phyloP scores from a whole-genome alignment of 805 yeast genomes.

The Candida quercuum region DNA sequence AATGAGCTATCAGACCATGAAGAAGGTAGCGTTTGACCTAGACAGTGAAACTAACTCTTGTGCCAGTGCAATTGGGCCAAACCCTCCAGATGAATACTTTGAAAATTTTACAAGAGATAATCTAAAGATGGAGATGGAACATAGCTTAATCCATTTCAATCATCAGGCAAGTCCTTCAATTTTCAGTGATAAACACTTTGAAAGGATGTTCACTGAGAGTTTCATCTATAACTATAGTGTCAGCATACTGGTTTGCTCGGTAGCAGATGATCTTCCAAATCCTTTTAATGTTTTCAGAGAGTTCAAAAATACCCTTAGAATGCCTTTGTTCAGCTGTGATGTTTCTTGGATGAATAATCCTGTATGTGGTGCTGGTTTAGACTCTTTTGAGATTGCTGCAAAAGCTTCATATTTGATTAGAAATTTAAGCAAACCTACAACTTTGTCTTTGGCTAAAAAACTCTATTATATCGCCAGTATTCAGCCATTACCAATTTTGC shows the following conservation, averaged over 20 bases:
- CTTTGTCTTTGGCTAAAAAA: constrained; percentile 7
- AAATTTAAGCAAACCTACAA: constrained; percentile 7
- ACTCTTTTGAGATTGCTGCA: constrained; percentile 30
- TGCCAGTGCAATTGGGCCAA: too few relatives aligned
- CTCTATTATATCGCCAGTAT: constrained; percentile 14
- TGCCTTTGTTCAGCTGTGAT: constrained; percentile 31
- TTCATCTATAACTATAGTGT: constrained; percentile 38
- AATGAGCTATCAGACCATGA: constrained; percentile 31
- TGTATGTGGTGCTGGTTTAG: constrained; percentile 32
- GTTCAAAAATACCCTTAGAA: constrained; percentile 26
- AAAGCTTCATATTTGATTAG: constrained; percentile 29
- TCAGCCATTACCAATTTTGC: constrained; percentile 16
- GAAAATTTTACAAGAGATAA: constrained; percentile 22
- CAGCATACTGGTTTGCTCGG: constrained; percentile 31
- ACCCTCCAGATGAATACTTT: constrained; percentile 3
- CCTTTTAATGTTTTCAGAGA: constrained; percentile 36
- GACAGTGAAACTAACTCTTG: constrained; percentile 3
- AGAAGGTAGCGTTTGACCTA: constrained; percentile 4
- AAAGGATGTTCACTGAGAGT: constrained; percentile 37
- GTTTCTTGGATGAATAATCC: constrained; percentile 42
- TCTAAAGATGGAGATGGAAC: constrained; percentile 18
- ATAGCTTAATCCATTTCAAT: constrained; percentile 9
- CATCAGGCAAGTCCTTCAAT: background rate
- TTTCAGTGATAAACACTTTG: constrained; percentile 13
- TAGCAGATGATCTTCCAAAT: constrained; percentile 30